Evolutionary conservation across 129 eudicot species (phyloP).

Genomic region (Ambrosia trifida): DNA sequence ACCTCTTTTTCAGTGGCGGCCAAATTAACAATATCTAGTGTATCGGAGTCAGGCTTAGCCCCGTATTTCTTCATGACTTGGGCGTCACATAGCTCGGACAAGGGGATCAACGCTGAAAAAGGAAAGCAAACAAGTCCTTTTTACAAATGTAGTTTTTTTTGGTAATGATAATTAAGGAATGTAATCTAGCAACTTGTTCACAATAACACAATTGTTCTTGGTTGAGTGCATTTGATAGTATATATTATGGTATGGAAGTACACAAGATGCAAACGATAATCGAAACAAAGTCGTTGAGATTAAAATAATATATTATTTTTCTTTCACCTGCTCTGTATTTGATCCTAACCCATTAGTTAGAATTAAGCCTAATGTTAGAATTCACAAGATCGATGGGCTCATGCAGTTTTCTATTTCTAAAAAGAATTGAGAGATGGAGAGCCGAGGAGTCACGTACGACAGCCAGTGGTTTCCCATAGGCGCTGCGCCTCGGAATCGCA

Average conservation of each 20-base stretch:
- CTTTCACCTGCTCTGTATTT: too few species aligned
- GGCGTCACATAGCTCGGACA: constrained; percentile 49
- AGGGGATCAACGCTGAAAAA: constrained; percentile 68
- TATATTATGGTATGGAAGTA: background rate
- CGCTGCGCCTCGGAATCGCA: constrained; percentile 64
- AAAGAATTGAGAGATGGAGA: too few species aligned
- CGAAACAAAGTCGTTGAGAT: too few species aligned
- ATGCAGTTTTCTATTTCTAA: too few species aligned
- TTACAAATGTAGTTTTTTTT: background rate
- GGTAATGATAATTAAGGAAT: background rate
- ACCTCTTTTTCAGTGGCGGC: constrained; percentile 76
- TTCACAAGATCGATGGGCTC: too few species aligned
- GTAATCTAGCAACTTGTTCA: background rate
- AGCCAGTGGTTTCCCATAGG: constrained; percentile 87
- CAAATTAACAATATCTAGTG: constrained; percentile 50
- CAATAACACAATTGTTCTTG: background rate
- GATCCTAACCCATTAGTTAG: too few species aligned
- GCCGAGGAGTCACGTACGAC: constrained; percentile 56
- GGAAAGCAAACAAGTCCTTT: background rate
- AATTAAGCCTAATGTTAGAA: too few species aligned
- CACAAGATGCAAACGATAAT: too few species aligned
- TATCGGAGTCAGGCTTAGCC: constrained; percentile 60
- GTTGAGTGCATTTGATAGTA: background rate
- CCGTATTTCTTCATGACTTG: constrained; percentile 67
- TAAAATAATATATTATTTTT: too few species aligned